Conservation (phyloP, 2,329 filamentous ascomycete species). For the Talaromyces pinophilus region DNA sequence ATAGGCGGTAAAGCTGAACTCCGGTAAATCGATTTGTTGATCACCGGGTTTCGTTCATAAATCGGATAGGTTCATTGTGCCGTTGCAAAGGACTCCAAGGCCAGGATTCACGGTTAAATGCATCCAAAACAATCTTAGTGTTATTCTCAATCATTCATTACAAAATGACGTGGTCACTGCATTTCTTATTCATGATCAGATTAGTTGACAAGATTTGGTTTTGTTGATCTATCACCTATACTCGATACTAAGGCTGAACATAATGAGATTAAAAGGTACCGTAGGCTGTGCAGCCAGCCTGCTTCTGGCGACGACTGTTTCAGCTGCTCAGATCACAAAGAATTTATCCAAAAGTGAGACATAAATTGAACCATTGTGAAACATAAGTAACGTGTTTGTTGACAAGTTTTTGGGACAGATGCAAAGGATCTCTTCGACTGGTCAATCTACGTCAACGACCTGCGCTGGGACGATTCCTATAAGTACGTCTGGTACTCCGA, state of each 20-base stretch:
- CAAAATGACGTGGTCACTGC: neutral
- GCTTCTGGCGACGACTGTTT: conserved; percentile 1
- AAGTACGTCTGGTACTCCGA: conserved; percentile 16
- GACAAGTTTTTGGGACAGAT: neutral
- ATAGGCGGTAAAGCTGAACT: neutral
- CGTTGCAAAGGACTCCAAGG: neutral
- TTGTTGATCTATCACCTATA: neutral
- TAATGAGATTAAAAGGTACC: conserved; percentile 5
- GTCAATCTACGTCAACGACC: conserved; percentile 10
- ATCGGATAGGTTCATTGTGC: neutral
- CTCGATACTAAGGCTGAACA: neutral
- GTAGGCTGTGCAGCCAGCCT: neutral
- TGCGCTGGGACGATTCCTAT: conserved; percentile 13
- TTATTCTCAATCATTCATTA: neutral
- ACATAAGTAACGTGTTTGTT: neutral
- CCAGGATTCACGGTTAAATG: neutral
- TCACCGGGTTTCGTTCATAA: neutral
- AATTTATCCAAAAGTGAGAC: conserved; percentile 7
- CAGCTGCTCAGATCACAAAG: conserved; percentile 9
- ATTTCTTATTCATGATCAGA: neutral
- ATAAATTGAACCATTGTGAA: neutral
- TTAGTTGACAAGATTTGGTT: neutral
- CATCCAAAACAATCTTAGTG: neutral
- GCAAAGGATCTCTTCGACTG: conserved; percentile 17
- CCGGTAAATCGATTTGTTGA: neutral